Conservation (phyloP, 257 asterid genomes). For the Solanum pimpinellifolium region DNA sequence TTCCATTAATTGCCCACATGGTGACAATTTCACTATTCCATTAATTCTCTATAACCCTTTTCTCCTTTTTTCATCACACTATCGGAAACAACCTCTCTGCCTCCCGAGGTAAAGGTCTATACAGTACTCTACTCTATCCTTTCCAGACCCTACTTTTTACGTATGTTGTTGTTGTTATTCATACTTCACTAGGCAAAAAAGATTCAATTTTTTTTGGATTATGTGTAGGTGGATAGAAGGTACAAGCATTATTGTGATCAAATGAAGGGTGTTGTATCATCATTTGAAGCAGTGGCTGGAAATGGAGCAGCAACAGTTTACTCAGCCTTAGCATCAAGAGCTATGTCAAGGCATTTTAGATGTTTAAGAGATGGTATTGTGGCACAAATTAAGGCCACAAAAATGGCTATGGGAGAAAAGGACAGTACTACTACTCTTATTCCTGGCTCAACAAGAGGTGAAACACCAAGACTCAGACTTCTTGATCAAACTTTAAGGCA, state of each 20-base stretch:
- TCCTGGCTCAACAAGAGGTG: conserved; percentile 52
- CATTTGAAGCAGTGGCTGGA: conserved; percentile 78
- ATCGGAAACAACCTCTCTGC: neutral
- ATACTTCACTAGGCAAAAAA: neutral
- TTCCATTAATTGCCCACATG: conserved; percentile 41
- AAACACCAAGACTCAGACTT: conserved; percentile 59
- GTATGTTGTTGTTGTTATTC: neutral
- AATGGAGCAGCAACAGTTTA: conserved; percentile 60
- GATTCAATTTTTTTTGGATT: neutral
- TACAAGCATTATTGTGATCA: conserved; percentile 83
- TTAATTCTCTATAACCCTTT: conserved; percentile 14
- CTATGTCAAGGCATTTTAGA: conserved; percentile 86
- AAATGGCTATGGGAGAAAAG: conserved; percentile 65
- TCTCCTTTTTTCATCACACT: neutral
- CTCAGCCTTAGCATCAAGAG: conserved; percentile 56
- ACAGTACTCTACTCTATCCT: neutral
- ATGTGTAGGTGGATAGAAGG: conserved; percentile 69
- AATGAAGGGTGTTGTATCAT: conserved; percentile 56
- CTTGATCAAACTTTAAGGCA: conserved; percentile 80
- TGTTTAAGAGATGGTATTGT: conserved; percentile 61
- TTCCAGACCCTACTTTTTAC: neutral
- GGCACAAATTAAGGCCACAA: conserved; percentile 42
- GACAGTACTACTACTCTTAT: conserved; percentile 16
- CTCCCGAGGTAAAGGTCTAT: neutral
- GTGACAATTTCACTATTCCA: conserved; percentile 16